A percentile compares a stretch with the other conserved stretches of the same genome.
Evolutionary conservation across 495 filamentous ascomycete genomes (phyloP).

Genomic region (Penicillium diatomitis): DNA sequence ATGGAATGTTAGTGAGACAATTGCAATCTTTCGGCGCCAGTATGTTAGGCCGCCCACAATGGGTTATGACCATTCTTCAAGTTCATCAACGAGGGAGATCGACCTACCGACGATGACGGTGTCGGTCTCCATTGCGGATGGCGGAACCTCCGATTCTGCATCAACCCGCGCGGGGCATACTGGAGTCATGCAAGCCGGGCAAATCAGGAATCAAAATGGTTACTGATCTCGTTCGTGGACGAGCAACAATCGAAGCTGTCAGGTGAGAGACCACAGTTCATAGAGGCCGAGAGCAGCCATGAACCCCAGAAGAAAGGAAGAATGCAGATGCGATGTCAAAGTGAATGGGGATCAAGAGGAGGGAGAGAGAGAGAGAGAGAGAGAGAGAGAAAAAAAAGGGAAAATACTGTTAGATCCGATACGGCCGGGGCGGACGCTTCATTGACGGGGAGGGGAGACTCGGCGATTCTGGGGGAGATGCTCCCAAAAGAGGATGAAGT

Average conservation of each 20-base stretch:
- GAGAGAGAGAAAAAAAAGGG: too few species aligned
- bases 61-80: slow-evolving; percentile 1
- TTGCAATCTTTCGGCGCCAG: too few species aligned
- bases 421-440: too few species aligned
- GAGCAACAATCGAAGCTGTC: too few species aligned
- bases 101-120: slow-evolving; percentile 42
- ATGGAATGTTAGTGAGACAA: background rate
- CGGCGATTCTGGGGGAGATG: too few species aligned
- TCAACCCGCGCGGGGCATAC: slow-evolving; percentile 29
- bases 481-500: too few species aligned
- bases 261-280: background rate
- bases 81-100: slow-evolving; percentile 7
- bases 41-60: too few species aligned
- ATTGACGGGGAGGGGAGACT: too few species aligned
- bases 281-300: slow-evolving; percentile 3
- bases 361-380: too few species aligned
- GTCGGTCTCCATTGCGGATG: slow-evolving; percentile 35
- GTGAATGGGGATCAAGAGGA: too few species aligned
- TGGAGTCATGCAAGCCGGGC: slow-evolving; percentile 17
- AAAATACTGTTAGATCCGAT: too few species aligned
- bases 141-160: slow-evolving; percentile 15
- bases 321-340: too few species aligned
- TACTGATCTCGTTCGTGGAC: background rate
- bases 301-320: background rate
- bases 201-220: background rate